phyloP scores from a whole-genome alignment of 306 rosid genomes.

The Trifolium pratense region DNA sequence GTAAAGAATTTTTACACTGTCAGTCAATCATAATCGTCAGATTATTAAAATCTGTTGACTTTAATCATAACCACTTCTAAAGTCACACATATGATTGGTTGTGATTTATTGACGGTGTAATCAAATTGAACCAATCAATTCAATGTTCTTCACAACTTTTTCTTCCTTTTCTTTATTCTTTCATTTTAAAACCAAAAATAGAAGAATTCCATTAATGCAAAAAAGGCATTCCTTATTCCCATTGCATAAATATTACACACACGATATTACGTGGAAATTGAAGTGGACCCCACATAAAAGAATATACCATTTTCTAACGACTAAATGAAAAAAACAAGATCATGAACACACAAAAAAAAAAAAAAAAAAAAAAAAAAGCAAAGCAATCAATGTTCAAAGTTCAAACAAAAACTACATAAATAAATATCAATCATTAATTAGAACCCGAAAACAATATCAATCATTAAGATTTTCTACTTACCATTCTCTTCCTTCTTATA shows the following conservation, averaged over 20 bases:
- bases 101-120: background rate
- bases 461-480: constrained; percentile 50
- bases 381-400: constrained; percentile 30
- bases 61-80: background rate
- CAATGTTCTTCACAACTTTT: constrained; percentile 34
- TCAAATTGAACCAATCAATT: constrained; percentile 21
- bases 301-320: constrained; percentile 27
- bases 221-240: constrained; percentile 21
- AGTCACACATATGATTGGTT: background rate
- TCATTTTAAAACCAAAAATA: constrained; percentile 4
- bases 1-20: background rate
- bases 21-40: background rate
- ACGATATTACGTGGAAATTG: constrained; percentile 30
- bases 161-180: background rate
- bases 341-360: background rate
- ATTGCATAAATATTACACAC: constrained; percentile 22
- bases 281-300: constrained; percentile 47
- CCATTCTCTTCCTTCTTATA: constrained; percentile 54
- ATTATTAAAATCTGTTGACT: too few species aligned
- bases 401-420: constrained; percentile 14
- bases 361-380: constrained; percentile 15
- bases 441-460: background rate
- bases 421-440: background rate
- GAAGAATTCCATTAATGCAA: constrained; percentile 17
- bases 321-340: constrained; percentile 29